Evolutionary conservation across 2,329 filamentous ascomycete genomes (phyloP).

Genomic region (Ophiognomonia clavigignenti-juglandacearum): DNA sequence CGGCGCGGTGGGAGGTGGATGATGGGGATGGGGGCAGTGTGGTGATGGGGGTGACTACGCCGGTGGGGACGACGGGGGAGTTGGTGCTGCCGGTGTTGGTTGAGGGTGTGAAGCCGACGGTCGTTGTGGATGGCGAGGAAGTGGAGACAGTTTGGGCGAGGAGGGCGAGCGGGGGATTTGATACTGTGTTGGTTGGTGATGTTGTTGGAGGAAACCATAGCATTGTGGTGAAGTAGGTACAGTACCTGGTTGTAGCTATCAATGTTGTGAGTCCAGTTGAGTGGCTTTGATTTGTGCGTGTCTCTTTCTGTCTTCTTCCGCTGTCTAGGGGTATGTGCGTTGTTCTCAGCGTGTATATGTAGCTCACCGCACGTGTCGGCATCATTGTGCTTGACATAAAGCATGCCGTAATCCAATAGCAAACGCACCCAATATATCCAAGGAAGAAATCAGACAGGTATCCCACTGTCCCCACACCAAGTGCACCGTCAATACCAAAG

Average conservation of each 20-base stretch:
- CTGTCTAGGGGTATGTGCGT: not conserved
- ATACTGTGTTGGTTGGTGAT: slow-evolving; percentile 12
- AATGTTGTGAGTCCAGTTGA: no score
- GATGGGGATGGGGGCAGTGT: slow-evolving; percentile 16
- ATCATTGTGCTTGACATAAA: not conserved
- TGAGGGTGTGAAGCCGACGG: slow-evolving; percentile 8
- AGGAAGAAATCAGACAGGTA: no score
- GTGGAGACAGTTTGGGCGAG: slow-evolving; percentile 10
- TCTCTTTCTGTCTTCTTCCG: not conserved
- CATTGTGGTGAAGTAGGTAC: slow-evolving; percentile 5
- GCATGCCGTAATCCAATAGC: no score
- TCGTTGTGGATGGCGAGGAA: slow-evolving; percentile 19
- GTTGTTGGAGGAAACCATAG: slow-evolving; percentile 11
- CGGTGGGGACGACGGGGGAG: slow-evolving; percentile 21
- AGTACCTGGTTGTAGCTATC: no score
- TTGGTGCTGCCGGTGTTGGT: slow-evolving; percentile 21
- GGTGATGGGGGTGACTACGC: slow-evolving; percentile 19
- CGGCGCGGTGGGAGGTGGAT: slow-evolving; percentile 24
- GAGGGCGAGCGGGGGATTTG: slow-evolving; percentile 11
- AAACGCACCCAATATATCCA: no score
- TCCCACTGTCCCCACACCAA: no score
- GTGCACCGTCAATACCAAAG: no score
- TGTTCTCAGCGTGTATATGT: not conserved
- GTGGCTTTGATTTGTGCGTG: no score
- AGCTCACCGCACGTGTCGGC: not conserved